phyloP scores from a whole-genome alignment of 1,284 basidiomycete genomes.

The Ganoderma multipileum region DNA sequence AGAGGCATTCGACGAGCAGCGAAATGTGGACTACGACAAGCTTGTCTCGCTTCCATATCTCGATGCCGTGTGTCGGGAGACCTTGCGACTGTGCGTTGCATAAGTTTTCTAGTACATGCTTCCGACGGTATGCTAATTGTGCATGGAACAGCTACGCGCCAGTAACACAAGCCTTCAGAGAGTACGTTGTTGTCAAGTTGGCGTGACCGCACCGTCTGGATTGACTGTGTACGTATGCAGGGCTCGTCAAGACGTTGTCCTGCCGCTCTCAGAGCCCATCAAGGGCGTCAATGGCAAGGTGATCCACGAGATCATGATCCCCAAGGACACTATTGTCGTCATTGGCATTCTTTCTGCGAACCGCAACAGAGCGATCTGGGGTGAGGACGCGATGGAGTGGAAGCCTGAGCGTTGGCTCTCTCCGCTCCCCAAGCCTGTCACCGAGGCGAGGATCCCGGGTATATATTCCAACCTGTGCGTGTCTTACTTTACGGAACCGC shows the following conservation, averaged over 20 bases:
- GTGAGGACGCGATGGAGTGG: constrained; percentile 38
- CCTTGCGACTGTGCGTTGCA: constrained; percentile 33
- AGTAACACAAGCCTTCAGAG: constrained; percentile 3
- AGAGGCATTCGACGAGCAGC: constrained; percentile 22
- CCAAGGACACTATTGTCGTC: constrained; percentile 25
- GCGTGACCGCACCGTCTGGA: too few species aligned
- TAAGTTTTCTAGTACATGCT: background rate
- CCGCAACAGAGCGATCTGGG: constrained; percentile 38
- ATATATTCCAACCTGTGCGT: constrained; percentile 34
- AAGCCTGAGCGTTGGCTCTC: constrained; percentile 41
- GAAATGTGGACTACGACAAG: constrained; percentile 34
- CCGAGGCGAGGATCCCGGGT: constrained; percentile 31
- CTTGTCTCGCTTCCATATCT: constrained; percentile 40
- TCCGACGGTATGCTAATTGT: too few species aligned
- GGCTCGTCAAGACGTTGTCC: constrained; percentile 17
- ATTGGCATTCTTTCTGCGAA: constrained; percentile 28
- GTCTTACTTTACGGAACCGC: background rate
- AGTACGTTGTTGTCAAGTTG: background rate
- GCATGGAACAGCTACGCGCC: constrained; percentile 17
- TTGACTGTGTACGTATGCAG: constrained; percentile 6
- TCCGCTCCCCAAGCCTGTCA: constrained; percentile 22
- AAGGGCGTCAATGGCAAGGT: constrained; percentile 19
- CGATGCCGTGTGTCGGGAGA: constrained; percentile 43
- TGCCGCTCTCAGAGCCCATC: constrained; percentile 29
- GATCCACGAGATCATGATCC: constrained; percentile 27